Percentiles rank a stretch among this genome's conserved stretches.
Evolutionary conservation across 768 basidiomycete species (phyloP).

Genomic region (Tricholoma sp.): DNA sequence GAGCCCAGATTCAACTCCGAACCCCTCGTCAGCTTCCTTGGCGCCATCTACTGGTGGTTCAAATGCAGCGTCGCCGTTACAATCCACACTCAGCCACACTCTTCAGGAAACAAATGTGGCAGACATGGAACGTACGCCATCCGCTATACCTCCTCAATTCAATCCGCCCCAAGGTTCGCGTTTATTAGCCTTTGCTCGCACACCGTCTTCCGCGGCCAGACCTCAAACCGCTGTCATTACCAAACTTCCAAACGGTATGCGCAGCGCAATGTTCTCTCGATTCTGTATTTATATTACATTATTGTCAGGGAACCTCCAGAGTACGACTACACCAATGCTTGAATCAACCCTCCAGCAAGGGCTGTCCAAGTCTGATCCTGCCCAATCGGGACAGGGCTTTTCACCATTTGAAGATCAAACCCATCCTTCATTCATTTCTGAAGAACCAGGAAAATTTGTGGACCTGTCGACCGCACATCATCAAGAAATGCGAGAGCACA

Average conservation of each 20-base stretch:
- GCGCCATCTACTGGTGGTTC: not conserved
- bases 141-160: conserved; percentile 25
- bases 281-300: not conserved
- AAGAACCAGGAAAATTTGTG: conserved; percentile 15
- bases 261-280: not conserved
- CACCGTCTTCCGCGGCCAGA: conserved; percentile 24
- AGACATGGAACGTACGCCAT: conserved; percentile 5
- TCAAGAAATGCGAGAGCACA: conserved; percentile 10
- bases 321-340: conserved; percentile 8
- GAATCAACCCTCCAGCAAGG: conserved; percentile 16
- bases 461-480: conserved; percentile 10
- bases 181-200: conserved; percentile 41
- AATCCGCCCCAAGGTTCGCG: conserved; percentile 49
- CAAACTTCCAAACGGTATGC: conserved; percentile 22
- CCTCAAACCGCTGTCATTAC: conserved; percentile 13
- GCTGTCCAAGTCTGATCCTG: conserved; percentile 22
- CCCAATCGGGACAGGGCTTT: conserved; percentile 34
- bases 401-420: conserved; percentile 54
- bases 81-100: not conserved
- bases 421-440: conserved; percentile 20
- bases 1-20: not conserved
- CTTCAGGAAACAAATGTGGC: not conserved
- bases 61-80: not conserved
- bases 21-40: not conserved
- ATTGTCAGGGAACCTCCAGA: conserved; percentile 5